Evolutionary conservation across 2,329 filamentous ascomycete genomes (phyloP).

Genomic region (Trichoderma citrinoviride): DNA sequence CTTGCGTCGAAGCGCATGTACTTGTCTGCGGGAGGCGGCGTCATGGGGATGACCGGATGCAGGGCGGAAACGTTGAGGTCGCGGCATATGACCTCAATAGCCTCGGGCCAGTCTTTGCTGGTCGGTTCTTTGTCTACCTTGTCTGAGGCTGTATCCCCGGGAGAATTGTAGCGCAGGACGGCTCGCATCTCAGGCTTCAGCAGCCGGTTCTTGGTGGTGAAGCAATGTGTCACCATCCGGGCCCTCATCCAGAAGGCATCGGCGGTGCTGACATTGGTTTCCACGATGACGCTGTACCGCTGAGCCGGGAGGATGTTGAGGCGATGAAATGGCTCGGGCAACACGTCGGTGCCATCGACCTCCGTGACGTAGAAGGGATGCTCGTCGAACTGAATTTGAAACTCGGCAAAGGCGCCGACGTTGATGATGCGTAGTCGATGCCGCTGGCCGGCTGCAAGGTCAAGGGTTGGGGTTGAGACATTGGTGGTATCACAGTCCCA

Average conservation of each 20-base stretch:
- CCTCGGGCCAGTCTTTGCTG: slow-evolving; percentile 51
- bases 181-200: slow-evolving; percentile 34
- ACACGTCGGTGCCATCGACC: slow-evolving; percentile 66
- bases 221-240: slow-evolving; percentile 42
- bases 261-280: slow-evolving; percentile 53
- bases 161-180: slow-evolving; percentile 33
- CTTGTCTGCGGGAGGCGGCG: slow-evolving; percentile 39
- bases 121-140: slow-evolving; percentile 26
- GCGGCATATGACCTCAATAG: slow-evolving; percentile 48
- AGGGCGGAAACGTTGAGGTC: slow-evolving; percentile 53
- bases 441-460: slow-evolving; percentile 51
- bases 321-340: slow-evolving; percentile 56
- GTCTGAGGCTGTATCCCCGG: rapidly evolving
- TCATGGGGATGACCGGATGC: slow-evolving; percentile 37
- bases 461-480: slow-evolving; percentile 40
- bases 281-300: slow-evolving; percentile 65
- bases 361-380: slow-evolving; percentile 65
- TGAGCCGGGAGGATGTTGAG: slow-evolving; percentile 69
- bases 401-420: slow-evolving; percentile 67
- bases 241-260: slow-evolving; percentile 64
- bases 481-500: slow-evolving; percentile 46
- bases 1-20: slow-evolving; percentile 49
- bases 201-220: slow-evolving; percentile 33
- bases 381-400: slow-evolving; percentile 68
- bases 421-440: slow-evolving; percentile 70